Evolutionary conservation across 208 protist genomes (phyloP).

Genomic region (Sergeia podlipaevii): DNA sequence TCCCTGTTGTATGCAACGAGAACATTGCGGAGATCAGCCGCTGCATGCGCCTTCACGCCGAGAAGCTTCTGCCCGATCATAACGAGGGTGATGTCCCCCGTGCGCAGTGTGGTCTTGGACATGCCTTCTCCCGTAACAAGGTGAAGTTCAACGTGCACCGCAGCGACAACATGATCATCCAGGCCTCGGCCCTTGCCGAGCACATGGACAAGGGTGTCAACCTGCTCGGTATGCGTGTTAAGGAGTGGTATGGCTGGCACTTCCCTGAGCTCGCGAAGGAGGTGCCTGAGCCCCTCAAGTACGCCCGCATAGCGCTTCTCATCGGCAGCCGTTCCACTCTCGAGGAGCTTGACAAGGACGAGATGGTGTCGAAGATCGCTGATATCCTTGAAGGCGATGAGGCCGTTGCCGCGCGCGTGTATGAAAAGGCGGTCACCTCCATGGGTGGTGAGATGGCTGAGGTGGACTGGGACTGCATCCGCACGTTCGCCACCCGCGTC

Average conservation of each 20-base stretch:
- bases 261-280: constrained; percentile 99
- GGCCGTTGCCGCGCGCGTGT: constrained; percentile 72
- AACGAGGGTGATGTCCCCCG: constrained; percentile 94
- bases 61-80: constrained; percentile 92
- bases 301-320: constrained; percentile 88
- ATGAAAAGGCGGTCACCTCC: constrained; percentile 93
- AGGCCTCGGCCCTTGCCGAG: constrained; percentile 97
- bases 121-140: constrained; percentile 98
- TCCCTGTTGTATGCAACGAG: constrained; percentile 89
- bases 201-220: constrained; percentile 99
- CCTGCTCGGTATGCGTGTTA: constrained; percentile 98
- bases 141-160: constrained; percentile 99
- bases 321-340: constrained; percentile 81
- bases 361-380: constrained; percentile 70
- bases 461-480: constrained; percentile 97
- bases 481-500: constrained; percentile 93
- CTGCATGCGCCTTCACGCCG: constrained; percentile 96
- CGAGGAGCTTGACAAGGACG: constrained; percentile 62
- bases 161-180: constrained; percentile 99
- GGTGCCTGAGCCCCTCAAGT: constrained; percentile 96
- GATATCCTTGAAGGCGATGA: constrained; percentile 85
- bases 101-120: constrained; percentile 98
- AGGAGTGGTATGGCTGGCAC: constrained; percentile 99
- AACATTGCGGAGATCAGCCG: constrained; percentile 89
- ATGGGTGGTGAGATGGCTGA: constrained; percentile 97